Percentiles rank a stretch among this genome's conserved stretches.
Evolutionary conservation across 1,139 yeast species (phyloP).

Genomic region (Lodderomyces elongisporus): DNA sequence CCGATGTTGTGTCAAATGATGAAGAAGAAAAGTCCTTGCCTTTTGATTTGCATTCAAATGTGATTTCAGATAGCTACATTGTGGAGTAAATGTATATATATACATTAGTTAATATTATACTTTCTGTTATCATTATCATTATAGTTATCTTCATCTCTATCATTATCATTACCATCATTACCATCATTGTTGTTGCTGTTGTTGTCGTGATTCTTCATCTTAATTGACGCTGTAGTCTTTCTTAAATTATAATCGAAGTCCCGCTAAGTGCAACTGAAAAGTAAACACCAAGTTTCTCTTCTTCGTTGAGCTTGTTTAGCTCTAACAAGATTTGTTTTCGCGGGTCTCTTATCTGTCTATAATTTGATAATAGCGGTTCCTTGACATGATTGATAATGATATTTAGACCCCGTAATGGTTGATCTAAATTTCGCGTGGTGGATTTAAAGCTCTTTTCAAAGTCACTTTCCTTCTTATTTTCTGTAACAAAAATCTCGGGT

Average conservation of each 20-base stretch:
- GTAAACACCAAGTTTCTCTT: conserved; percentile 32
- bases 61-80: conserved; percentile 57
- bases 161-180: not conserved
- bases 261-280: conserved; percentile 57
- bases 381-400: conserved; percentile 72
- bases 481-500: not conserved
- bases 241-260: conserved; percentile 21
- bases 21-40: conserved; percentile 54
- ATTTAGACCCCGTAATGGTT: conserved; percentile 44
- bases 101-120: no score
- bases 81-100: conserved; percentile 38
- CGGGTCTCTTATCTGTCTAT: conserved; percentile 41
- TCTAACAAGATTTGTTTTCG: conserved; percentile 45
- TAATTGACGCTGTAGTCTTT: no score
- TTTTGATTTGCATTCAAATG: conserved; percentile 61
- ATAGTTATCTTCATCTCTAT: no score
- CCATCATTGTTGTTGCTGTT: conserved; percentile 1
- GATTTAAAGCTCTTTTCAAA: no score
- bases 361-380: conserved; percentile 32
- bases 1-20: conserved; percentile 37
- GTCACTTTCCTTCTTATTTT: conserved; percentile 4
- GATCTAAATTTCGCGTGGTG: conserved; percentile 7
- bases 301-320: conserved; percentile 36
- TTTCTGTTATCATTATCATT: no score
- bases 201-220: no score